Conservation (phyloP, 2,329 filamentous ascomycete species). For the Salinomyces thailandicus region DNA sequence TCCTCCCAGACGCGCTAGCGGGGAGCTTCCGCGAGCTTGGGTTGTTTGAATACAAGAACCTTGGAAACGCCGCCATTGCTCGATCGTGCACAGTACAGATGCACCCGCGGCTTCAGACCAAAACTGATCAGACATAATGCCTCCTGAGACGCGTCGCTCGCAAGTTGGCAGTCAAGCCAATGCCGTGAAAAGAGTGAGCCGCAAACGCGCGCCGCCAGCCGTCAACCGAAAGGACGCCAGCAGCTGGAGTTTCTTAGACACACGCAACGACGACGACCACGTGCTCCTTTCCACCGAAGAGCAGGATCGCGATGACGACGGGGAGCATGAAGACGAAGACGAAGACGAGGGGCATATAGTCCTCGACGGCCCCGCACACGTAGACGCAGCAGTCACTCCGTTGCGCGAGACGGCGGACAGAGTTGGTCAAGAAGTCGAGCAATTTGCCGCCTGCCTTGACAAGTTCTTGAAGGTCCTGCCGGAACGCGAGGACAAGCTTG, state of each 20-base stretch:
- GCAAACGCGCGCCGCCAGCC: constrained; percentile 3
- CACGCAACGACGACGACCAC: constrained; percentile 6
- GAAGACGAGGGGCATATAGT: background rate
- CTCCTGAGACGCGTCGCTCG: constrained; percentile 11
- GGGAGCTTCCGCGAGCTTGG: constrained; percentile 1
- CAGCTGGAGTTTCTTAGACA: constrained; percentile 10
- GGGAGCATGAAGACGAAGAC: constrained; percentile 1
- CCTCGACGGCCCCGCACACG: background rate
- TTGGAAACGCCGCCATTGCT: no score
- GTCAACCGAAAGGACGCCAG: constrained; percentile 2
- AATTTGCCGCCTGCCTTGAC: constrained; percentile 75
- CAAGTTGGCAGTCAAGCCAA: constrained; percentile 4
- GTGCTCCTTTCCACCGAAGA: constrained; percentile 1
- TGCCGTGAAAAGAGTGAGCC: constrained; percentile 2
- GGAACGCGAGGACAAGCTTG: constrained; percentile 40
- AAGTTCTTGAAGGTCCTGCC: constrained; percentile 48
- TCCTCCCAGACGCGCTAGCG: constrained; percentile 6
- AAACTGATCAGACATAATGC: no score
- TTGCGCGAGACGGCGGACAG: constrained; percentile 56
- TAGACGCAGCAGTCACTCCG: constrained; percentile 29
- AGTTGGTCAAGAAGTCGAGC: constrained; percentile 72
- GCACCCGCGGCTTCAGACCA: no score
- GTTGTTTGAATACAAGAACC: background rate
- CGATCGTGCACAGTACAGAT: no score
- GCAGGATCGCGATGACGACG: constrained; percentile 6